Base-by-base conservation (phyloP, 2,329 filamentous ascomycete species). In the Fusarium guadeloupense region DNA sequence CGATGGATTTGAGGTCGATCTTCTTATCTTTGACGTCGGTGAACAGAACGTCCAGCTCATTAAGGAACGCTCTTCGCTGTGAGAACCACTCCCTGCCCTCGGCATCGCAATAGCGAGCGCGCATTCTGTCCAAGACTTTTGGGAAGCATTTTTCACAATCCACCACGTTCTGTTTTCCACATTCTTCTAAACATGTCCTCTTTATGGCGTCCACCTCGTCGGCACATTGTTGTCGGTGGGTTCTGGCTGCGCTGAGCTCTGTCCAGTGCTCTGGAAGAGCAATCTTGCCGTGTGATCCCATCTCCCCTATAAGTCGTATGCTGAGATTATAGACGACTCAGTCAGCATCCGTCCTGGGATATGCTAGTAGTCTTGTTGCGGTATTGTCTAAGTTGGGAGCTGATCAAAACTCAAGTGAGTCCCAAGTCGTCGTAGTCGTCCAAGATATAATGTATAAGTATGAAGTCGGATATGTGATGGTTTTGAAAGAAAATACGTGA, bases 1-100 rank as follows among this genome's bases (percentile, higher is more conserved):
- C 83, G 34, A 86, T 78, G 16, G 69, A 72, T 35, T 75, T 72
- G 12, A 85, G 71, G 45, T 77, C 75, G n/a, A 75, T 68, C 38
- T 77, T 68, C 31, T 77, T 76, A 60, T 76, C 72, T 62, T 77
- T 79, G 45, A 80, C 81, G 44, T 81, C 79, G 6, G 80, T 71
- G 58, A 86, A 80, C 39, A 84, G 67, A 39, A 71, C 70, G 57
- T 82, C 80, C 10, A 86, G 75, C 49, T 82, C 81, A 46, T 77
- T 74, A 19, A 85, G 72, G 54, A 86, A 85, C 8, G 74, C 73
- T 25, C 74, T 75, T 26, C 82, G 75, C 39, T 78, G 76, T 3
- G 79, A 75, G 69, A 85, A 85, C 84, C 84, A 86, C 67, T 84
- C 81, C 17, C 65, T 70, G 16, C 72, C 73, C 35, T 69, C 55